Base-by-base conservation (phyloP, 2,329 filamentous ascomycete species). In the Pseudogymnoascus sp. region DNA sequence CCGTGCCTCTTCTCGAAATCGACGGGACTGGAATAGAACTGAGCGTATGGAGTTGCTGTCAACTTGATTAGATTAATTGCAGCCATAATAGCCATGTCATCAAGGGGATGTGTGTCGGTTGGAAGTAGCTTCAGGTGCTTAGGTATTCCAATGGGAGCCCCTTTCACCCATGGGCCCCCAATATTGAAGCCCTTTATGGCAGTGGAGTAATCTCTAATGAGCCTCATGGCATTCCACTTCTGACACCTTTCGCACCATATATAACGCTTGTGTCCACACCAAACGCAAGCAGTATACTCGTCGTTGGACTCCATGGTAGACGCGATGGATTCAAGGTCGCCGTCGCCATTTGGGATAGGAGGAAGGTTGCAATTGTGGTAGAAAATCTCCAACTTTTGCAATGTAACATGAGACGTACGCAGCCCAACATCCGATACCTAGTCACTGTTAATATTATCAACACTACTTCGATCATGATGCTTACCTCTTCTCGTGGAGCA, bases 91-190 rank as follows among this genome's bases (percentile, higher is more conserved):
- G 63, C 64, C 33, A 71, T 63, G 60, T 73, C 71, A 62, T 73
- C 71, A 25, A 69, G 70, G 41, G 71, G 71, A 60, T 73, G 71
- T 58, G 66, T 63, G 60, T 73, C 71, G 8, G 71, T 73, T 25
- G 64, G 62, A 2, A 71, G 64, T 11, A 72, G 63, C 20, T 58
- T 58, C 5, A 58, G 25, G 18, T 37, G 57, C 18, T 38, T 38
- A n/a, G 35, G 37, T 12, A 15, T 39, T 38, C 57, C 37, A 25
- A 38, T 37, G n/a, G 57, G 33, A 6, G 33, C n/a, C 6, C 57
- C 57, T 38, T 58, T 7, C 8, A 58, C 35, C 35, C 35, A 37
- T 38, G 33, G 57, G 11, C 37, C 57, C n/a, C 37, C 33, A 6
- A 58, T 58, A 58, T 58, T 58, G 35, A 58, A 38, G 11, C 57